A percentile compares a stretch with the other conserved stretches of the same genome.
These are phyloP conservation scores for Yamadazyma ubonensis DNA, from an alignment of 805 yeast species.

Conservation along the genomic window DNA sequence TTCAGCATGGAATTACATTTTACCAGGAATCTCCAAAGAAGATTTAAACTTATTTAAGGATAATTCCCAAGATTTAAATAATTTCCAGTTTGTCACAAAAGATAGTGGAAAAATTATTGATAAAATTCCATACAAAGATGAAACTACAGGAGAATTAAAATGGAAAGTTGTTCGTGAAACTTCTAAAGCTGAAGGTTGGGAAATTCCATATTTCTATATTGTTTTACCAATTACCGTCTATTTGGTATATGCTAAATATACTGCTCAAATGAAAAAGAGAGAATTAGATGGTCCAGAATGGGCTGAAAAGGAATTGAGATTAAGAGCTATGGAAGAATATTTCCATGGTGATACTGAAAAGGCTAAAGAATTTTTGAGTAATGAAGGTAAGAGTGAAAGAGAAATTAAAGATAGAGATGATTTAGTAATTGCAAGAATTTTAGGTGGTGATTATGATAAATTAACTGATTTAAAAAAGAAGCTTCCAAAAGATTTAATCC, in stretches of 20 bases:
- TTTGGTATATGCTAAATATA: slow-evolving; percentile 50
- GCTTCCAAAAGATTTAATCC: slow-evolving; percentile 37
- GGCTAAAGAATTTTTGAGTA: slow-evolving; percentile 54
- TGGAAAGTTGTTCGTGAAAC: slow-evolving; percentile 78
- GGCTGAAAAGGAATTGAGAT: slow-evolving; percentile 80
- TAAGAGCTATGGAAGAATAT: slow-evolving; percentile 68
- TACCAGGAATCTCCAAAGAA: slow-evolving; percentile 49
- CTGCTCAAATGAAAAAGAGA: slow-evolving; percentile 42
- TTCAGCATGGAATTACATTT: slow-evolving; percentile 46
- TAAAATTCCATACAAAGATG: slow-evolving; percentile 80
- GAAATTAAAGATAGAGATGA: slow-evolving; percentile 70
- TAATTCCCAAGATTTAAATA: slow-evolving; percentile 60
- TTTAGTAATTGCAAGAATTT: slow-evolving; percentile 74
- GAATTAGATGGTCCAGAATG: slow-evolving; percentile 57
- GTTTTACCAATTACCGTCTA: slow-evolving; percentile 69
- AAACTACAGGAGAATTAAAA: slow-evolving; percentile 71
- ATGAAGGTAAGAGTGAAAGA: slow-evolving; percentile 50
- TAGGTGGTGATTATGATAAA: slow-evolving; percentile 81
- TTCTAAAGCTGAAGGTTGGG: slow-evolving; percentile 82
- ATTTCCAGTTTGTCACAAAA: slow-evolving; percentile 51
- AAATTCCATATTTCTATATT: slow-evolving; percentile 64
- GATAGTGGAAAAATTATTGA: slow-evolving; percentile 65
- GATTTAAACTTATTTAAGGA: slow-evolving; percentile 56
- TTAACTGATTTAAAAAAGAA: slow-evolving; percentile 57
- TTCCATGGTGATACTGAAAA: slow-evolving; percentile 51